Evolutionary conservation across 768 basidiomycete species (phyloP), one percentile per base, ranked within the genome.

Genomic region (Amylocystis lapponica): DNA sequence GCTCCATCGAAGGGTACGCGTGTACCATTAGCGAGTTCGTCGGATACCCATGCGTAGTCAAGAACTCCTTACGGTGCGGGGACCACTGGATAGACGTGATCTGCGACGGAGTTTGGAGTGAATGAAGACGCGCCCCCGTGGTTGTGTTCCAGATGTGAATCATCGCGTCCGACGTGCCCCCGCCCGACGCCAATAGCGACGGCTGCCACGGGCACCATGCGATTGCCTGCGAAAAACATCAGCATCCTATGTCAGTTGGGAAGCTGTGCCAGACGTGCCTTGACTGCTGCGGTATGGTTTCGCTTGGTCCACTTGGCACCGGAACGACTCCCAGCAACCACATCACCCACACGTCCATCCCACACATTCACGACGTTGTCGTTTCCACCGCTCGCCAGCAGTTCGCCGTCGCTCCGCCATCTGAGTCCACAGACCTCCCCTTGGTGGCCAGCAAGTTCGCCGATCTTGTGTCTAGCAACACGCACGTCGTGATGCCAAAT

Each of bases 161-260:
- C 5, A 83, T 86, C 26, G 89, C 87, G 60, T 99, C 96, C 51
- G 86, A 86, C 2, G 95, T 94, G 0, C 96, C 96, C 0, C 96
- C 95, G 0, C 96, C 96, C 0, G 87, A 82, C 3, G 95, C 94
- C 39, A 98, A 78, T 14, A 97, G 73, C 2, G 86, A 83, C 1
- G 84, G 78, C 64, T 93, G 88, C 96, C 96, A 98, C 0, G 95
- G 92, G 50, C 91, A 95, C 92, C 96, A 99, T 1, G 92, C 91
- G 42, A 99, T 69, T 2, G 93, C 94, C 89, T 92, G 50, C n/a
- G 45, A 14, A 36, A 39, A n/a, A n/a, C n/a, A n/a, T n/a, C n/a
- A n/a, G n/a, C n/a, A n/a, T 11, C 32, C 38, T n/a, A 23, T 43
- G 36, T 13, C 12, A 25, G 5, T 12, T 11, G 14, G 5, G 30